Conservation (phyloP, 1,284 basidiomycete genomes). For the Malassezia dermatis region DNA sequence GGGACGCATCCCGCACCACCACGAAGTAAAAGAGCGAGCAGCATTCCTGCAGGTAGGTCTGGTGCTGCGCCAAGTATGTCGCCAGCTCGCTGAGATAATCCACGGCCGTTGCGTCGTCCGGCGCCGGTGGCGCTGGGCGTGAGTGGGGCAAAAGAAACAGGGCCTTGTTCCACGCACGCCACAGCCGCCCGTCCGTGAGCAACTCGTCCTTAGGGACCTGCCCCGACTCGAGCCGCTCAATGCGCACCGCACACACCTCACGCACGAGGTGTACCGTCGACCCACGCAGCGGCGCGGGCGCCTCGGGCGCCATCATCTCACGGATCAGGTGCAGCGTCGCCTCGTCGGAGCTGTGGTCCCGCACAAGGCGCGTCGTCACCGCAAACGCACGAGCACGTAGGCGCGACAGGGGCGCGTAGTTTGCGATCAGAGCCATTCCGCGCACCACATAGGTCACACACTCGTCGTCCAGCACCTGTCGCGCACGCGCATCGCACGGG, state of each 20-base stretch:
- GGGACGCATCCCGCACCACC: constrained; percentile 4
- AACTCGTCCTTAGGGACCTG: background rate
- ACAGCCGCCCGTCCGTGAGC: constrained; percentile 7
- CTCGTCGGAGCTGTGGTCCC: background rate
- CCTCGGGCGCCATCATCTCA: constrained; percentile 5
- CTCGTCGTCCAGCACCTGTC: background rate
- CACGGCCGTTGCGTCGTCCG: background rate
- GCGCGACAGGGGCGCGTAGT: background rate
- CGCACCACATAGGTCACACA: constrained; percentile 1
- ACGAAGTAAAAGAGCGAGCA: constrained; percentile 16
- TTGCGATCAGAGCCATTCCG: constrained; percentile 3
- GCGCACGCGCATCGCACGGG: background rate
- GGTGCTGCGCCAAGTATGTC: constrained; percentile 1
- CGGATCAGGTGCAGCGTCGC: background rate
- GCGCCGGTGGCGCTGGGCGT: background rate
- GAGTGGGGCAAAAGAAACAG: constrained; percentile 5
- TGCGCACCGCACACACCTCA: background rate
- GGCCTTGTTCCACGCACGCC: constrained; percentile 2
- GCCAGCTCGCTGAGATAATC: background rate
- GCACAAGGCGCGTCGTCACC: background rate
- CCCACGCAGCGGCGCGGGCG: constrained; percentile 9
- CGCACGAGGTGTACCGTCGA: constrained; percentile 11
- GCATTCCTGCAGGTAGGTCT: constrained; percentile 13
- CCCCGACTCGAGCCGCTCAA: background rate
- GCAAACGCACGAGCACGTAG: constrained; percentile 5